Percentiles rank a stretch among this genome's conserved stretches.
Evolutionary conservation across 2,329 filamentous ascomycete genomes (phyloP).

Genomic region (Ophiostoma pallidulum): DNA sequence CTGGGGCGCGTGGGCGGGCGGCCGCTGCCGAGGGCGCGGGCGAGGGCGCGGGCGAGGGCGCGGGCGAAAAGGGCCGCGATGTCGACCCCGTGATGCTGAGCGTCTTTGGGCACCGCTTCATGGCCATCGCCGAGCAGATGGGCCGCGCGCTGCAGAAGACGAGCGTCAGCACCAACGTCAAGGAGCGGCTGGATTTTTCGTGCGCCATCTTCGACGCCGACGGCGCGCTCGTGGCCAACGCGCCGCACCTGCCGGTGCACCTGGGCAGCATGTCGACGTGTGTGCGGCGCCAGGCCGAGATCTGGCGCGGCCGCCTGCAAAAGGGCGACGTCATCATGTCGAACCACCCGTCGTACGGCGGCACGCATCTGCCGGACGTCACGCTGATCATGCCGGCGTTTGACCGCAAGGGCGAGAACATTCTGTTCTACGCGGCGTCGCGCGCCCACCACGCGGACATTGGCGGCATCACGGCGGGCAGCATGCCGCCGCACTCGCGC

Average conservation of each 20-base stretch:
- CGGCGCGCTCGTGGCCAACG: slow-evolving; percentile 68
- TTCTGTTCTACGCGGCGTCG: slow-evolving; percentile 74
- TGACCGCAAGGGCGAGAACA: slow-evolving; percentile 52
- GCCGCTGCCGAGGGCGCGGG: slow-evolving; percentile 21
- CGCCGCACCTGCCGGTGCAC: slow-evolving; percentile 73
- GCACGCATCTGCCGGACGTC: slow-evolving; percentile 76
- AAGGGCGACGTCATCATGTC: slow-evolving; percentile 74
- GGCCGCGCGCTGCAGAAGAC: slow-evolving; percentile 12
- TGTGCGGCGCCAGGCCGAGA: slow-evolving; percentile 66
- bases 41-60: slow-evolving; percentile 63
- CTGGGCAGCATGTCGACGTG: slow-evolving; percentile 81
- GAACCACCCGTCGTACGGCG: slow-evolving; percentile 76
- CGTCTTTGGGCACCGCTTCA: slow-evolving; percentile 13
- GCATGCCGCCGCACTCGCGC: slow-evolving; percentile 69
- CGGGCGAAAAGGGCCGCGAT: slow-evolving; percentile 74
- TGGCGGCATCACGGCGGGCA: slow-evolving; percentile 71
- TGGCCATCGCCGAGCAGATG: slow-evolving; percentile 14
- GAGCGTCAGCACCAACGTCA: slow-evolving; percentile 13
- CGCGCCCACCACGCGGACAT: slow-evolving; percentile 79
- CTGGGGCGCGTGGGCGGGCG: no score
- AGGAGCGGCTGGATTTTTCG: slow-evolving; percentile 31
- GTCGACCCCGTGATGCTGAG: slow-evolving; percentile 49
- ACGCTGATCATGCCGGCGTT: slow-evolving; percentile 75
- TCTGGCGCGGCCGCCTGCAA: slow-evolving; percentile 70
- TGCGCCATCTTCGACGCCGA: slow-evolving; percentile 71